Evolutionary conservation across 306 rosid species (phyloP), one percentile per base, ranked within the genome.

Genomic region (Malus sylvestris): DNA sequence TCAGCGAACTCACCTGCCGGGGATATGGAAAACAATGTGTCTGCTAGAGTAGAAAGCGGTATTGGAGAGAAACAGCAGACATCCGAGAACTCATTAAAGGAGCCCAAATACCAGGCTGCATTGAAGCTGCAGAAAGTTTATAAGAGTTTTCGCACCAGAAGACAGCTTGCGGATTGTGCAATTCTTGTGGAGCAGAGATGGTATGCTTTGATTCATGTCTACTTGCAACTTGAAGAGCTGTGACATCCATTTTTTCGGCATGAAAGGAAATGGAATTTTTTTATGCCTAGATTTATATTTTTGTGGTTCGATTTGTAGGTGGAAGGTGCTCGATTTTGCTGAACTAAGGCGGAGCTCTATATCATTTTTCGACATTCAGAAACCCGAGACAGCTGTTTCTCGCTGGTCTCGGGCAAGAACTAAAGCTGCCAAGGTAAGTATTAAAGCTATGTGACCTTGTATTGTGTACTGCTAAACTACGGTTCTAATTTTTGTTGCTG

Each of bases 141-240:
- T 88, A 93, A 89, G 80, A 93, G 98, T 82, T 93, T 93, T 66
- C 82, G 97, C 71, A 91, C 92, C n/a, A 85, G 97, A 72, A 87
- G 98, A 70, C 87, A 78, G 78, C 88, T 93, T 5, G 96, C 96
- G 58, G 97, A 93, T 83, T 93, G 98, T 84, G 94, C 96, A 40
- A 93, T 93, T 74, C 88, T 91, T 76, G 97, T 86, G 55, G 97
- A 91, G 82, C 97, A 91, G 76, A 91, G 96, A 88, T 93, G 98
- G 98, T 88, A 76, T 68, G 85, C 84, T 15, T 15, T 49, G 20
- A 30, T 76, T 76, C 60, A 20, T 45, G 15, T 30, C 13, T 63
- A 16, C 42, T 63, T 30, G 40, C 40, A 64, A 63, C 18, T 63
- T 30, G n/a, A 63, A 30, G 23, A 63, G 40, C 42, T 3, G 18